Evolutionary conservation across 768 basidiomycete genomes (phyloP).

Genomic region (Paxillus ammoniavirescens): DNA sequence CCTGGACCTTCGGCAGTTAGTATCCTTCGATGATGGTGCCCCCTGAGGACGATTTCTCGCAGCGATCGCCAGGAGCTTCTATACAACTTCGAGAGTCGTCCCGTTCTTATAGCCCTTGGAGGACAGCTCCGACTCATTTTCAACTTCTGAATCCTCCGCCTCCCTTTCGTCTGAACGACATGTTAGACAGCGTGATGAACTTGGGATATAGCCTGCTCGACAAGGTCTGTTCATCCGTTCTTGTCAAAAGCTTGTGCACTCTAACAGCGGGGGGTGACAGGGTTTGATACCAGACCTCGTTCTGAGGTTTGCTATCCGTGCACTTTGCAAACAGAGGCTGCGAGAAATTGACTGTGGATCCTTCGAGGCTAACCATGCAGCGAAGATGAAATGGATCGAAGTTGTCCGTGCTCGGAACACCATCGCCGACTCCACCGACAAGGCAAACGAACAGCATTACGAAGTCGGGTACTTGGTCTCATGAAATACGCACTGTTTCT

Average conservation of each 20-base stretch:
- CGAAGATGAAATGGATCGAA: conserved; percentile 68
- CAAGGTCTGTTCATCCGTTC: conserved; percentile 18
- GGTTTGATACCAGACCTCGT: conserved; percentile 64
- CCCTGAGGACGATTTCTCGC: no score
- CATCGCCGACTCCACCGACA: conserved; percentile 62
- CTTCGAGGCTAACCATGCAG: conserved; percentile 57
- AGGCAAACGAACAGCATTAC: conserved; percentile 77
- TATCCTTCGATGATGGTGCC: background rate
- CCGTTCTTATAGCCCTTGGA: background rate
- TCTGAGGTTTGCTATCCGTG: conserved; percentile 44
- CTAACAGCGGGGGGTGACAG: conserved; percentile 24
- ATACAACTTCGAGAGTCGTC: background rate
- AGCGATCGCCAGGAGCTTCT: background rate
- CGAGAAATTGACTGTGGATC: conserved; percentile 61
- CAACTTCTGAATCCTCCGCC: background rate
- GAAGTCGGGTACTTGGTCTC: conserved; percentile 40
- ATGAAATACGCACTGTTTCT: background rate
- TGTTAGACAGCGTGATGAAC: background rate
- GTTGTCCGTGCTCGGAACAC: conserved; percentile 45
- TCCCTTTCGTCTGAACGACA: background rate
- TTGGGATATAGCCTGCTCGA: conserved; percentile 39
- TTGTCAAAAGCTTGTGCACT: background rate
- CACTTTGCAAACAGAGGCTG: conserved; percentile 50
- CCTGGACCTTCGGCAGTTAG: background rate
- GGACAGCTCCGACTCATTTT: background rate